Base-by-base conservation (phyloP, 345 rosid species). In the Camelina laxa region DNA sequence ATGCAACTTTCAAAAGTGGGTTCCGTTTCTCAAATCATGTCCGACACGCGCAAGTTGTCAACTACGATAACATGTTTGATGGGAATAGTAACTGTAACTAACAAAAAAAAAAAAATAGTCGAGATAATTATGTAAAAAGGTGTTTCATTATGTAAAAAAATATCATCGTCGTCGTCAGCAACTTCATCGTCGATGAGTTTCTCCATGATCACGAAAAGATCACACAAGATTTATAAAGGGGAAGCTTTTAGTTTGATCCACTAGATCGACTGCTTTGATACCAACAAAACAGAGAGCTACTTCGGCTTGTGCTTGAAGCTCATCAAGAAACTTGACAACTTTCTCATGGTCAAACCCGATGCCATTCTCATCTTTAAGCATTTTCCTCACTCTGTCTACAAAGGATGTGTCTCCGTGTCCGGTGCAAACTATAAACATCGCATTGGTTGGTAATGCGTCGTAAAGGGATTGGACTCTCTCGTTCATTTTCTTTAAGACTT, bases 291-390 rank as follows among this genome's bases (percentile, higher is more conserved):
- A 94, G 60, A 94, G 74, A 60, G 96, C 96, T 72, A 94, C 95
- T 86, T 94, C 96, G n/a, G 98, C 97, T 80, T 87, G 89, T 33
- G 95, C 95, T 73, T 91, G 96, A 63, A 91, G 90, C 84, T 95
- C 98, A 79, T 91, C 91, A 83, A 92, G 84, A 62, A 88, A 88
- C 86, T 92, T 88, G 6, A 90, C 88, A 47, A 92, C 78, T 77
- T 83, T 86, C 78, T 89, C 92, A 5, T 97, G 92, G 58, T 81
- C 42, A 10, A 85, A 16, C 9, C 22, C 59, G 6, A 81, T 84
- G 82, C 84, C 91, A 19, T 61, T 75, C 53, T 82, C 79, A 54
- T 87, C 97, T 14, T 22, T 62, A 2, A 95, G 90, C 96, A 92
- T 86, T 75, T 80, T 85, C 90, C 92, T 84, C 73, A 92, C 60